Conservation (phyloP, 2,329 filamentous ascomycete species). For the Graphiopsis chlorocephala region DNA sequence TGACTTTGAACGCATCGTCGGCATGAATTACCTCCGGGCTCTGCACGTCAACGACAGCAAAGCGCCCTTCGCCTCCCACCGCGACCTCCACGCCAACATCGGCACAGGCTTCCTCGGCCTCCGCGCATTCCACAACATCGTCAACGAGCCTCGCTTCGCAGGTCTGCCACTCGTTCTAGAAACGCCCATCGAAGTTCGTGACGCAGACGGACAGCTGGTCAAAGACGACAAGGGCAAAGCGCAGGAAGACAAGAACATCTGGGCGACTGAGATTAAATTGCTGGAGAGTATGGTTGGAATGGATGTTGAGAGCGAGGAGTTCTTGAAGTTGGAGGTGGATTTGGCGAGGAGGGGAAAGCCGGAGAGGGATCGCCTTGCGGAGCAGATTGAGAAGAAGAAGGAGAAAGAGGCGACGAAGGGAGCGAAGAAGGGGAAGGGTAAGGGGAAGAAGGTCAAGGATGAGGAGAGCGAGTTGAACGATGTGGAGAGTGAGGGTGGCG, state of each 20-base stretch:
- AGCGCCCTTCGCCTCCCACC: slow-evolving; percentile 74
- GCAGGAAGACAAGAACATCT: slow-evolving; percentile 75
- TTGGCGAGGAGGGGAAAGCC: slow-evolving; percentile 65
- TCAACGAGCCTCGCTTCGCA: slow-evolving; percentile 76
- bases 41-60: slow-evolving; percentile 96
- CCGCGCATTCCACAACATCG: slow-evolving; percentile 82
- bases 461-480: slow-evolving; percentile 31
- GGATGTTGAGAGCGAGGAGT: slow-evolving; percentile 72
- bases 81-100: slow-evolving; percentile 94
- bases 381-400: slow-evolving; percentile 73
- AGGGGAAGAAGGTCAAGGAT: slow-evolving; percentile 31
- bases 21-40: slow-evolving; percentile 74
- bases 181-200: slow-evolving; percentile 81
- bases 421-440: slow-evolving; percentile 39
- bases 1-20: slow-evolving; percentile 75
- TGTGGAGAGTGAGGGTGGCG: slow-evolving; percentile 17
- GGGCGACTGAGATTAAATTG: slow-evolving; percentile 93
- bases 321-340: slow-evolving; percentile 61
- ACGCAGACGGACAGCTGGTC: slow-evolving; percentile 57
- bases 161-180: slow-evolving; percentile 88
- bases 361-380: slow-evolving; percentile 73
- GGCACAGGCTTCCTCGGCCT: slow-evolving; percentile 91
- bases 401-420: slow-evolving; percentile 55
- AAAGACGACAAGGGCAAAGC: slow-evolving; percentile 46
- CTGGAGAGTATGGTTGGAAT: slow-evolving; percentile 84